These are phyloP conservation scores for Schoenoplectus tabernaemontani DNA, from an alignment of 202 grass and related monocot species.

Conservation along the genomic window DNA sequence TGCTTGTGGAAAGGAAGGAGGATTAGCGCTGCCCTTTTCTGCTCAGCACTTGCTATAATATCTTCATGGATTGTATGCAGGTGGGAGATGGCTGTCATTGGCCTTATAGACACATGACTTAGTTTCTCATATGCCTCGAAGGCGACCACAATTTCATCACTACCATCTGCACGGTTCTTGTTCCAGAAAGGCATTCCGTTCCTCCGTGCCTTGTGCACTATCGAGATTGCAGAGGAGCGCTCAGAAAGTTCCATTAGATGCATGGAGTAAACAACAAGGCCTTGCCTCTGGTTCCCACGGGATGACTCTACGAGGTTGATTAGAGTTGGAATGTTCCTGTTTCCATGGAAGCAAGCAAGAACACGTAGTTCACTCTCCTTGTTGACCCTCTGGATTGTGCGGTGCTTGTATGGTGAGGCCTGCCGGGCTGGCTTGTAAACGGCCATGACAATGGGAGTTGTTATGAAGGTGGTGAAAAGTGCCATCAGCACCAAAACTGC, in stretches of 20 bases:
- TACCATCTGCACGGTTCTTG: conserved; percentile 13
- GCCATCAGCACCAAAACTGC: conserved; percentile 40
- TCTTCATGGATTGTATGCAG: conserved; percentile 66
- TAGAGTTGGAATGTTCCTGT: conserved; percentile 39
- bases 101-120: conserved; percentile 30
- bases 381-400: conserved; percentile 22
- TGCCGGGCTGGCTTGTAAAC: conserved; percentile 41
- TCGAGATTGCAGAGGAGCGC: conserved; percentile 38
- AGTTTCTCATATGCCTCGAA: conserved; percentile 44
- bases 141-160: conserved; percentile 30
- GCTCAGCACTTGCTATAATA: conserved; percentile 34
- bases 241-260: conserved; percentile 43
- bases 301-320: conserved; percentile 45
- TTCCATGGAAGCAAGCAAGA: conserved; percentile 44
- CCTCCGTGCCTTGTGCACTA: conserved; percentile 50
- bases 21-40: conserved; percentile 38
- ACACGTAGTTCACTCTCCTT: conserved; percentile 26
- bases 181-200: conserved; percentile 70
- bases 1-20: conserved; percentile 38
- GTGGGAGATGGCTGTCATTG: conserved; percentile 75
- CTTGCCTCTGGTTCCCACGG: conserved; percentile 32
- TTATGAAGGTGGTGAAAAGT: conserved; percentile 41
- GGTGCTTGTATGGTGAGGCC: conserved; percentile 27
- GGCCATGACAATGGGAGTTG: conserved; percentile 33
- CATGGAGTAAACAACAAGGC: conserved; percentile 38